A percentile compares a stretch with the other conserved stretches of the same genome.
Evolutionary conservation across 73 alveolate genomes (phyloP).

Genomic region (Tetrahymena borealis): DNA sequence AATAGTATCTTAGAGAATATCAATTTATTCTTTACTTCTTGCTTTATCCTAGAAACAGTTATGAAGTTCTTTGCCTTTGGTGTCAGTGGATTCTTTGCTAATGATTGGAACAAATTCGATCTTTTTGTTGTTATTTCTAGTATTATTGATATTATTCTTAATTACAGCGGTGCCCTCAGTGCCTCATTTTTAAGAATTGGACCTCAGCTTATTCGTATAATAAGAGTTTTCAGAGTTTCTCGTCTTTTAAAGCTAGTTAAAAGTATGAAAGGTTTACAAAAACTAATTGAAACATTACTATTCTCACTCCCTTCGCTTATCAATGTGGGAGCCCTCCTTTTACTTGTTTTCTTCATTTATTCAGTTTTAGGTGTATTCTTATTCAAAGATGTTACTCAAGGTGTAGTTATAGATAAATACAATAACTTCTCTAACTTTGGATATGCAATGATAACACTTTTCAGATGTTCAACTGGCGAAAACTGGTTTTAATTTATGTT

Average conservation of each 20-base stretch:
- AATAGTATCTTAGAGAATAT: conserved; percentile 35
- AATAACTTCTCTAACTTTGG: conserved; percentile 71
- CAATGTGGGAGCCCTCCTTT: conserved; percentile 77
- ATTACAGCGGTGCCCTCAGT: conserved; percentile 54
- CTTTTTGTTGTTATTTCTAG: conserved; percentile 89
- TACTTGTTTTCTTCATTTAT: conserved; percentile 78
- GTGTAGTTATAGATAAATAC: conserved; percentile 54
- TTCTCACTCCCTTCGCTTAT: conserved; percentile 85
- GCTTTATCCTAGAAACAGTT: conserved; percentile 75
- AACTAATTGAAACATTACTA: conserved; percentile 66
- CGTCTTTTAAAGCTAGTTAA: conserved; percentile 80
- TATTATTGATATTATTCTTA: conserved; percentile 67
- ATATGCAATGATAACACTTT: conserved; percentile 58
- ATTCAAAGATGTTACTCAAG: conserved; percentile 51
- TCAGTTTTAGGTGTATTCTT: conserved; percentile 87
- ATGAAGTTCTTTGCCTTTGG: conserved; percentile 85
- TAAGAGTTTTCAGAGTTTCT: conserved; percentile 85
- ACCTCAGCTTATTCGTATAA: conserved; percentile 82
- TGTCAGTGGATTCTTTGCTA: conserved; percentile 61
- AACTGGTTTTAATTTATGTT: conserved; percentile 73
- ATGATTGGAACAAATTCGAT: conserved; percentile 89
- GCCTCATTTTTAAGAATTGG: conserved; percentile 63
- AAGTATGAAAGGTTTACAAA: conserved; percentile 71
- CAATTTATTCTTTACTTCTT: conserved; percentile 68
- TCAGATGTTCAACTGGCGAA: conserved; percentile 86